Percentiles rank a stretch among this genome's conserved stretches.
Conservation (phyloP, 371 early-diverging fungal species). For the Parasitella parasitica region DNA sequence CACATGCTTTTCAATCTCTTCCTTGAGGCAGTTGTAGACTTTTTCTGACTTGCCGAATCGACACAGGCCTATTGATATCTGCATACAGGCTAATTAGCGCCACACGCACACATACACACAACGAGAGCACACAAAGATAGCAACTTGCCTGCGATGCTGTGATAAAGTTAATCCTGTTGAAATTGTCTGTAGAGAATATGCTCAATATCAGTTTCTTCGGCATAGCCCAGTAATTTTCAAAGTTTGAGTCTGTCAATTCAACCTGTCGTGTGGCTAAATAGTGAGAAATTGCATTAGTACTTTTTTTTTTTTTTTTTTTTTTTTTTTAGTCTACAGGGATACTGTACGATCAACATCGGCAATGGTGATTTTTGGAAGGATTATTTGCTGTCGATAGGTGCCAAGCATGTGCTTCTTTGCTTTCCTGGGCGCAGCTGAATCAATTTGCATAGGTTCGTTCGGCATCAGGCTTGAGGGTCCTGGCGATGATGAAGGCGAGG, state of each 20-base stretch:
- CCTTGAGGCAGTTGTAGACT: conserved; percentile 62
- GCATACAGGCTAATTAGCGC: neutral
- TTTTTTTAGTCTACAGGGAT: too few species aligned
- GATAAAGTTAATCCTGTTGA: neutral
- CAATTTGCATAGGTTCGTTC: conserved; percentile 16
- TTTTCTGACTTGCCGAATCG: conserved; percentile 67
- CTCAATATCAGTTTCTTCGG: neutral
- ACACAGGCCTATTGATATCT: conserved; percentile 78
- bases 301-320: neutral
- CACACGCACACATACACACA: too few species aligned
- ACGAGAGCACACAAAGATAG: too few species aligned
- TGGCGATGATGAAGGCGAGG: neutral
- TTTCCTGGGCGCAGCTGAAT: neutral
- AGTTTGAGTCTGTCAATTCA: conserved; percentile 63
- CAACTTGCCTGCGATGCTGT: neutral
- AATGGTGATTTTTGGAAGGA: conserved; percentile 53
- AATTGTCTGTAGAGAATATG: neutral
- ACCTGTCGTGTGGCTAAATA: conserved; percentile 49
- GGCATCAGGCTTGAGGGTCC: neutral
- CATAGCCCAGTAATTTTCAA: conserved; percentile 34
- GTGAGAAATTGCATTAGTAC: neutral
- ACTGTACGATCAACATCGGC: conserved; percentile 62
- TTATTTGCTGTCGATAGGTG: conserved; percentile 7
- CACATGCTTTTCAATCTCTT: conserved; percentile 48
- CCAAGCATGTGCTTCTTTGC: conserved; percentile 13